Evolutionary conservation across 2,329 filamentous ascomycete species (phyloP), one percentile per base, ranked within the genome.

Genomic region (Fusarium sp.): DNA sequence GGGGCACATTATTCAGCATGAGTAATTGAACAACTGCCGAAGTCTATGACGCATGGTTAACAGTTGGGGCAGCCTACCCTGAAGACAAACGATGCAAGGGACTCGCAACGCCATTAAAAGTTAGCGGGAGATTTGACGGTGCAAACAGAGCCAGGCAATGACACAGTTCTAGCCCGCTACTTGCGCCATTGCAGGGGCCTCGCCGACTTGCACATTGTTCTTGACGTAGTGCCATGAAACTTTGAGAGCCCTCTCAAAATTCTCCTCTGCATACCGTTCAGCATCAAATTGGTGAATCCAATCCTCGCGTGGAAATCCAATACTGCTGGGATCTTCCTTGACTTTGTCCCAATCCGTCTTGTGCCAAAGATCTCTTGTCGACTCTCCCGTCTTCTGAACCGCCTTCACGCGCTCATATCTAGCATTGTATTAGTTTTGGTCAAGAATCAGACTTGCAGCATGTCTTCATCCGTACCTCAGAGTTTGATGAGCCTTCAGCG

Each of bases 221-320:
- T 5, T 28, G 2, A 28, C 18, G 6, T 47, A 24, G 8, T 22
- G 17, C 18, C 1, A 6, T 3, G 12, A 14, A 20, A 13, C 30
- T 8, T 51, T 62, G 2, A 74, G 38, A 3, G 61, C 57, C 14
- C 32, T 57, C n/a, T 66, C 63, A 24, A 75, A 77, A 6, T 57
- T 66, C 8, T 77, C 75, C 20, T 77, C 73, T 1, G 75, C 70
- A 42, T 77, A 57, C 6, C 35, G 36, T 18, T 77, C 75, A 2
- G 75, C 62, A n/a, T 77, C 75, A 12, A 77, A 77, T 1, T 63
- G 50, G 22, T 77, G 75, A 8, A 77, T 74, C 75, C 75, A 77
- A 11, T 73, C 75, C 9, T 77, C 75, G 2, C 73, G 60, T 1
- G 75, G 75, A 3, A 77, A 70, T 0, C 64, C 73, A 8, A 77